These are phyloP conservation scores for Suhomyces tanzawaensis DNA, from an alignment of 805 yeast species.

Conservation along the genomic window DNA sequence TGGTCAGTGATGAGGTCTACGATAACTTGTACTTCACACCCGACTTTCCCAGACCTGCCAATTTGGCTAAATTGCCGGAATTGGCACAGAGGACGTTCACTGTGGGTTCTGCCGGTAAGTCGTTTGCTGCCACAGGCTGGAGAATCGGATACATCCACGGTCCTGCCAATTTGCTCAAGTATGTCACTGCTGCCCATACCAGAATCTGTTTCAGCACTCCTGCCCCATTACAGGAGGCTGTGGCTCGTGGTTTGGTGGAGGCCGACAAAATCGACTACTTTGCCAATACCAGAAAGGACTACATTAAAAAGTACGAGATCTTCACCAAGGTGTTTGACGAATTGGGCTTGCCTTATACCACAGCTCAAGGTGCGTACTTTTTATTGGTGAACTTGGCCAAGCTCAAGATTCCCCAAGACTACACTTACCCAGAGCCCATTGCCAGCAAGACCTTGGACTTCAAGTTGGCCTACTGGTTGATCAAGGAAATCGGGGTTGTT, in stretches of 20 bases:
- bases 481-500: constrained; percentile 89
- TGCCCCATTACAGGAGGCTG: constrained; percentile 90
- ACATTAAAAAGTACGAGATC: constrained; percentile 67
- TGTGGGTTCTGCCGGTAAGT: constrained; percentile 96
- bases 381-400: constrained; percentile 83
- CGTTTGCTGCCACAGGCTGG: constrained; percentile 99
- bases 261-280: constrained; percentile 68
- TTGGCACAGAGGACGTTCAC: constrained; percentile 76
- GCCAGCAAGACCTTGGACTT: constrained; percentile 75
- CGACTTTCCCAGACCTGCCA: constrained; percentile 78
- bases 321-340: constrained; percentile 81
- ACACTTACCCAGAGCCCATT: constrained; percentile 69
- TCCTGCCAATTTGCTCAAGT: constrained; percentile 73
- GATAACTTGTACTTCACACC: constrained; percentile 78
- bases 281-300: constrained; percentile 63
- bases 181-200: constrained; percentile 86
- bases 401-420: constrained; percentile 73
- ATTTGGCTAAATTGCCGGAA: constrained; percentile 64
- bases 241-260: constrained; percentile 67
- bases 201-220: constrained; percentile 91
- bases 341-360: constrained; percentile 82
- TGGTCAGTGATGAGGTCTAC: constrained; percentile 92
- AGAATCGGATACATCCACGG: constrained; percentile 96
- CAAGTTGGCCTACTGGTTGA: constrained; percentile 87
- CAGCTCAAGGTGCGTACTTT: constrained; percentile 92